Percentiles rank a stretch among this genome's conserved stretches.
Conservation (phyloP, 106 monocot genomes). For the Cymbidium sinense region DNA sequence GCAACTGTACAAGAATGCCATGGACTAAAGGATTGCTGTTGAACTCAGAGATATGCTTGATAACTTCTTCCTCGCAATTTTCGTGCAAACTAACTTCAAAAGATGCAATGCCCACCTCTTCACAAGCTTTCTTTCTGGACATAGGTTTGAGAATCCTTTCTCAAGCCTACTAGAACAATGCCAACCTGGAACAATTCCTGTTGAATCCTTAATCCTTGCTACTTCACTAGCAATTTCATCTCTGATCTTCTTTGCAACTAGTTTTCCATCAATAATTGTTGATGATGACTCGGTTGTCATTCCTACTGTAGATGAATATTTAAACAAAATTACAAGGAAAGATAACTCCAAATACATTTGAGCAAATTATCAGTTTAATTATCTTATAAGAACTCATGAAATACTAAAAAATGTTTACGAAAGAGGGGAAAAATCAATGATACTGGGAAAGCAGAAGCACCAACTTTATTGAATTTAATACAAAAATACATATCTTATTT, state of each 20-base stretch:
- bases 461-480: no score
- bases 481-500: no score
- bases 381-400: no score
- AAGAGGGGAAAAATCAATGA: no score
- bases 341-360: neutral
- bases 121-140: slow-evolving; percentile 93
- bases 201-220: slow-evolving; percentile 14
- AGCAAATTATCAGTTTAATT: neutral
- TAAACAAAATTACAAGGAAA: neutral
- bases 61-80: slow-evolving; percentile 48
- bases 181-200: slow-evolving; percentile 77
- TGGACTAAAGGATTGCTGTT: slow-evolving; percentile 74
- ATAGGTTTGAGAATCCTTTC: slow-evolving; percentile 87
- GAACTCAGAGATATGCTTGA: slow-evolving; percentile 53
- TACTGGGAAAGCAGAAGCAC: no score
- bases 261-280: slow-evolving; percentile 88
- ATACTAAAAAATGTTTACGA: no score
- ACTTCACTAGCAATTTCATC: slow-evolving; percentile 76
- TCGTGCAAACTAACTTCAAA: slow-evolving; percentile 64
- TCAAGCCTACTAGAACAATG: slow-evolving; percentile 76
- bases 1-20: slow-evolving; percentile 79
- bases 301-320: neutral
- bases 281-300: slow-evolving; percentile 3
- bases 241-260: slow-evolving; percentile 69
- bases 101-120: slow-evolving; percentile 83